Percentiles rank a stretch among this genome's conserved stretches.
These are phyloP conservation scores for Sclerotinia minor DNA, from an alignment of 2,329 filamentous ascomycete species.

Conservation along the genomic window DNA sequence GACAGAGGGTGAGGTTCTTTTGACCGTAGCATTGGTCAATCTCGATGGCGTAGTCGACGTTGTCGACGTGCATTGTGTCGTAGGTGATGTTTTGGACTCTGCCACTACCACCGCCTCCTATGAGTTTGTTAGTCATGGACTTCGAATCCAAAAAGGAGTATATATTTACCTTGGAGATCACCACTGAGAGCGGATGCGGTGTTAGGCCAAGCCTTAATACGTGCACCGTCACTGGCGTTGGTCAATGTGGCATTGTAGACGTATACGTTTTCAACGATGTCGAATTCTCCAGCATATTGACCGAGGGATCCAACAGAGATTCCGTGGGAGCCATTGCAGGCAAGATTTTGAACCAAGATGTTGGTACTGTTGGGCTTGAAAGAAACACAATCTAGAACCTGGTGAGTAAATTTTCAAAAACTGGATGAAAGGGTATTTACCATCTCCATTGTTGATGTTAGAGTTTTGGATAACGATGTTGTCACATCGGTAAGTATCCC, in stretches of 20 bases:
- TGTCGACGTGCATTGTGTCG: conserved; percentile 58
- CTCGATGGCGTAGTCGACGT: conserved; percentile 66
- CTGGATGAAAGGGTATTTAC: conserved; percentile 26
- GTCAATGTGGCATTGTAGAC: conserved; percentile 61
- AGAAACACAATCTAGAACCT: conserved; percentile 59
- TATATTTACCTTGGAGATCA: conserved; percentile 50
- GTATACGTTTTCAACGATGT: conserved; percentile 69
- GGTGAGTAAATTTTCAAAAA: background rate
- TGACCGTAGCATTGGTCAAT: conserved; percentile 67
- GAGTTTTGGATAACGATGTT: conserved; percentile 68
- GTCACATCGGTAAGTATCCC: conserved; percentile 62
- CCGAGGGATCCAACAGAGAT: conserved; percentile 72
- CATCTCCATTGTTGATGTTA: conserved; percentile 63
- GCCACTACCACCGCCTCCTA: conserved; percentile 64
- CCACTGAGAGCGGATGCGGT: conserved; percentile 53
- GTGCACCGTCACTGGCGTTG: conserved; percentile 60
- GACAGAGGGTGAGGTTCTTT: conserved; percentile 61
- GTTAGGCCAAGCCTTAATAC: conserved; percentile 72
- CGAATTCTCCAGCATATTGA: conserved; percentile 60
- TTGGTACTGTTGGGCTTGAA: conserved; percentile 75
- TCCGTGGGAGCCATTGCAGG: conserved; percentile 69
- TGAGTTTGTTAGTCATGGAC: background rate
- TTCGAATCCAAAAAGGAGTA: background rate
- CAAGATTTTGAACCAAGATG: conserved; percentile 65
- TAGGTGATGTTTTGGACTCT: conserved; percentile 67